Percentiles rank a stretch among this genome's conserved stretches.
Conservation (phyloP, 2,329 filamentous ascomycete genomes). For the Fusarium vanettenii region DNA sequence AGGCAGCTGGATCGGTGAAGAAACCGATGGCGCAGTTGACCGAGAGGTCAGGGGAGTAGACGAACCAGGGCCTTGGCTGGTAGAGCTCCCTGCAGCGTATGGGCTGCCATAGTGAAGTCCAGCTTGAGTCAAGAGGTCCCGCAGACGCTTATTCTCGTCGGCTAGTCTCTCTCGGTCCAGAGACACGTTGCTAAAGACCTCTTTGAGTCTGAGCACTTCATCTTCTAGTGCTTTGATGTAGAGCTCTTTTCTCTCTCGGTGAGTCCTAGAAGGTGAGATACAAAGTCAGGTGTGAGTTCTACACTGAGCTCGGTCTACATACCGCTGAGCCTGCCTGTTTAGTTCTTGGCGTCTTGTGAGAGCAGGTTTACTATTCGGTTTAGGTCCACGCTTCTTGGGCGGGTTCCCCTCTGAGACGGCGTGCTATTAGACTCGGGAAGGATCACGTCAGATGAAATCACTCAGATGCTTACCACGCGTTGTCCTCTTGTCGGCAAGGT, state of each 20-base stretch:
- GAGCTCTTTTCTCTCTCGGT: slow-evolving; percentile 94
- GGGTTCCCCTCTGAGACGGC: slow-evolving; percentile 78
- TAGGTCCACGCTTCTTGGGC: slow-evolving; percentile 90
- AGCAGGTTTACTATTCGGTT: slow-evolving; percentile 95
- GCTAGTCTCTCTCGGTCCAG: slow-evolving; percentile 81
- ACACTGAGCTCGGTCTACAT: slow-evolving; percentile 42
- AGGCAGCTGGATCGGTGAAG: slow-evolving; percentile 46
- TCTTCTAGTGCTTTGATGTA: slow-evolving; percentile 96
- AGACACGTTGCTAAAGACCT: slow-evolving; percentile 79
- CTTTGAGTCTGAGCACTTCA: slow-evolving; percentile 88
- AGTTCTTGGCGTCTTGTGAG: slow-evolving; percentile 92
- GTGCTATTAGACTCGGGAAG: slow-evolving; percentile 17
- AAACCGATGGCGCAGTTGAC: slow-evolving; percentile 54
- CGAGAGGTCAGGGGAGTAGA: slow-evolving; percentile 58
- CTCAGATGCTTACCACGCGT: slow-evolving; percentile 72
- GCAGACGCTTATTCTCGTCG: slow-evolving; percentile 84
- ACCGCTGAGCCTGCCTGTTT: slow-evolving; percentile 96
- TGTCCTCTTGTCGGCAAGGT: slow-evolving; percentile 76
- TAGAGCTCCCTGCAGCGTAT: slow-evolving; percentile 56
- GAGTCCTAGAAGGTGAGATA: slow-evolving; percentile 73
- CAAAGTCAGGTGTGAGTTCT: slow-evolving; percentile 18
- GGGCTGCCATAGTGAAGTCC: slow-evolving; percentile 55
- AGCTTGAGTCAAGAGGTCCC: slow-evolving; percentile 64
- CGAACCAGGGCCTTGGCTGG: slow-evolving; percentile 67
- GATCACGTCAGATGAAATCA: not conserved